Percentiles rank a stretch among this genome's conserved stretches.
Conservation (phyloP, 176 grass and related monocot genomes). For the Pontederia crassipes region DNA sequence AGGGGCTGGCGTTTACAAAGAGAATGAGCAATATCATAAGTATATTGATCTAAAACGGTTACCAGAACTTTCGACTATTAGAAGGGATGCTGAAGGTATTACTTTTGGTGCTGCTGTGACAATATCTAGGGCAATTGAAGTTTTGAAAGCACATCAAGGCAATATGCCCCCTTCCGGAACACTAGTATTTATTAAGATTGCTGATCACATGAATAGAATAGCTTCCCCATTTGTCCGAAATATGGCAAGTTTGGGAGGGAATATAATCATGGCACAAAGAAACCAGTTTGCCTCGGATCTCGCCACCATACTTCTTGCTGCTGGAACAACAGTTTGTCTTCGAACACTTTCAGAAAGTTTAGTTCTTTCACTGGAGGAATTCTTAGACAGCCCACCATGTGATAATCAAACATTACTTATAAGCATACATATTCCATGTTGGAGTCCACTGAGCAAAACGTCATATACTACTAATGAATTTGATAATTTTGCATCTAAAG, state of each 20-base stretch:
- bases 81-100: slow-evolving; percentile 36
- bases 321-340: slow-evolving; percentile 37
- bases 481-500: not conserved
- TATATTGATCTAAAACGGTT: slow-evolving; percentile 62
- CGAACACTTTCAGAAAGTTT: slow-evolving; percentile 32
- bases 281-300: slow-evolving; percentile 50
- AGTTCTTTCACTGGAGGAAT: slow-evolving; percentile 49
- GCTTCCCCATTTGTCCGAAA: slow-evolving; percentile 64
- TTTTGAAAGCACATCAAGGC: slow-evolving; percentile 29
- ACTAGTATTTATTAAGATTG: slow-evolving; percentile 42
- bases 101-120: slow-evolving; percentile 58
- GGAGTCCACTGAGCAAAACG: slow-evolving; percentile 17
- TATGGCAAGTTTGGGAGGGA: slow-evolving; percentile 71
- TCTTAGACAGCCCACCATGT: slow-evolving; percentile 62
- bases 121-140: slow-evolving; percentile 57
- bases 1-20: slow-evolving; percentile 68
- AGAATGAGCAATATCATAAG: slow-evolving; percentile 36
- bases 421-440: slow-evolving; percentile 52
- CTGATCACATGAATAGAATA: slow-evolving; percentile 57
- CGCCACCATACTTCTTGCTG: slow-evolving; percentile 60
- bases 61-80: slow-evolving; percentile 40
- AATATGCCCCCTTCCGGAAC: not conserved
- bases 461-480: not conserved
- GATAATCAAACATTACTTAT: slow-evolving; percentile 43
- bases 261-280: slow-evolving; percentile 74